These are phyloP conservation scores for Waltiozyma sp. DNA, from an alignment of 1,139 yeast species.

Conservation along the genomic window DNA sequence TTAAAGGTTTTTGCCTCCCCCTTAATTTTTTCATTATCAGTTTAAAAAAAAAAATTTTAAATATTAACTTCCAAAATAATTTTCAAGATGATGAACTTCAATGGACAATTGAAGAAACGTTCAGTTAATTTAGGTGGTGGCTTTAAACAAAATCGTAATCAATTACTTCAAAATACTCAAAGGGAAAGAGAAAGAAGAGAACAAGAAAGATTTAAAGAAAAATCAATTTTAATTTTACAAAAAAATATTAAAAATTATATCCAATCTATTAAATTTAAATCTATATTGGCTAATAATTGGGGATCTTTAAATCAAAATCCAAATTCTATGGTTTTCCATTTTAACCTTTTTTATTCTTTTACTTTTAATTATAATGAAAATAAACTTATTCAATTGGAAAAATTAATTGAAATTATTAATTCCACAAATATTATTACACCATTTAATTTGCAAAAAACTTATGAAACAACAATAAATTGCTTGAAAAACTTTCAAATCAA, in stretches of 20 bases:
- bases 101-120: constrained; percentile 52
- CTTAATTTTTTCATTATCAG: too few species aligned
- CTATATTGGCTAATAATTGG: background rate
- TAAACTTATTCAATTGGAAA: constrained; percentile 4
- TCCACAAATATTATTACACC: background rate
- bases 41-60: too few species aligned
- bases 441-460: background rate
- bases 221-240: constrained; percentile 43
- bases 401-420: background rate
- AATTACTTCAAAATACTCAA: constrained; percentile 49
- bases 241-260: constrained; percentile 29
- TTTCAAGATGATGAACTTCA: constrained; percentile 38
- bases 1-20: too few species aligned
- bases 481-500: background rate
- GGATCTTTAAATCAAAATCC: constrained; percentile 6
- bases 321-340: constrained; percentile 10
- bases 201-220: constrained; percentile 34
- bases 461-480: background rate
- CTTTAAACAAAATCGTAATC: constrained; percentile 22
- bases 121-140: constrained; percentile 74
- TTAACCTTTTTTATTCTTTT: constrained; percentile 15
- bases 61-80: too few species aligned
- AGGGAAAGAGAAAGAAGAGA: constrained; percentile 61
- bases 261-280: constrained; percentile 18
- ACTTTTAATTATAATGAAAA: constrained; percentile 6